Base-by-base conservation (phyloP, 2,329 filamentous ascomycete genomes). In the Myriosclerotinia duriaeana region DNA sequence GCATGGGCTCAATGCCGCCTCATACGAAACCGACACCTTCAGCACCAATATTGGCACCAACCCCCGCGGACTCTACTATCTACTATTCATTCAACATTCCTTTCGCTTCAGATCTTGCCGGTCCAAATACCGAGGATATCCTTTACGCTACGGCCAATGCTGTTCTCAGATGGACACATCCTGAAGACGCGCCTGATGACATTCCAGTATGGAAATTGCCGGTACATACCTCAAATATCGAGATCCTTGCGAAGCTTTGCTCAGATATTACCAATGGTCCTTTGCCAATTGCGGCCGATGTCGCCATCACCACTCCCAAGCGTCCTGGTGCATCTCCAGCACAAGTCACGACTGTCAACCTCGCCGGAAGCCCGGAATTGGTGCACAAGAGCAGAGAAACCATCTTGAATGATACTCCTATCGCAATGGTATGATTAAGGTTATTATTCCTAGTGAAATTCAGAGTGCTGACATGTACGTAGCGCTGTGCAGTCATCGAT, bases 31-130 rank as follows among this genome's bases (percentile, higher is more conserved):
- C 83, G 69, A 78, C 80, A 67, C 79, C 83, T 63, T 34, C 30
- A 34, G 79, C 80, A 71, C 80, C 86, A 70, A 81, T 87, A 76
- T 83, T 88, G 74, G 88, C 90, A 71, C 87, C 89, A 67, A 88
- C 89, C 71, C 83, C 89, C 70, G 85, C 89, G 76, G 90, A 94
- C 77, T 84, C 89, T 63, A 88, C 87, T 71, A 91, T 98, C 79
- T 92, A 96, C 79, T 89, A 97, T 78, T 94, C 92, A 71, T 98
- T 99, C 87, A 98, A 97, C 77, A 90, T 99, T 59, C 95, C 95
- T 69, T 97, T 98, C 80, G 89, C 93, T 73, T 96, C 92, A 71
- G 94, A 94, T 75, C 87, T 99, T 69, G 87, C 91, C 70, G 95
- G 95, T 44, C 95, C 95, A 70, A 93, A 98, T 75, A 90, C 90